Percentiles rank a stretch among this genome's conserved stretches.
phyloP scores from a whole-genome alignment of 1,284 basidiomycete species.

The Fomitopsis palustris region DNA sequence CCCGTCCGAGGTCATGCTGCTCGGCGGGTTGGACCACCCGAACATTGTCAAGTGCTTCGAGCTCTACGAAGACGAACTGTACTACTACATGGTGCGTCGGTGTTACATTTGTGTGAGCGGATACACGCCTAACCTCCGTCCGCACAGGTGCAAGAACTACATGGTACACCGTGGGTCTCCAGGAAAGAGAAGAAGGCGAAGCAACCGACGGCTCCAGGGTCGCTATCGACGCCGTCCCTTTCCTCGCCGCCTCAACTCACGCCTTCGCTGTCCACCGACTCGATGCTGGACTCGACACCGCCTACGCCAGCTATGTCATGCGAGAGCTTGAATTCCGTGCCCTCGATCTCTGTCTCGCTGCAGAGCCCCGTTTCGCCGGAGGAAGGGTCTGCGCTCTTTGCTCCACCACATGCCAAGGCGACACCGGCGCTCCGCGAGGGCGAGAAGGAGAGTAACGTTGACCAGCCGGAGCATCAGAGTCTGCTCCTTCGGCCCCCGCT shows the following conservation, averaged over 20 bases:
- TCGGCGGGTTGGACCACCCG: slow-evolving; percentile 73
- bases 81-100: slow-evolving; percentile 79
- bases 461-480: slow-evolving; percentile 1
- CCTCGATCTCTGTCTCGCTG: not conserved
- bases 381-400: not conserved
- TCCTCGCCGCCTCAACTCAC: slow-evolving; percentile 41
- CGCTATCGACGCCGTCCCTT: slow-evolving; percentile 25
- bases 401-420: not conserved
- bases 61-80: slow-evolving; percentile 78
- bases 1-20: slow-evolving; percentile 79
- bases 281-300: slow-evolving; percentile 25
- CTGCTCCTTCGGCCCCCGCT: slow-evolving; percentile 14
- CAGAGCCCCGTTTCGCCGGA: not conserved
- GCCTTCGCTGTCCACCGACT: slow-evolving; percentile 54
- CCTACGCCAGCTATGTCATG: slow-evolving; percentile 35
- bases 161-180: slow-evolving; percentile 80
- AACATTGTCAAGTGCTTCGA: slow-evolving; percentile 83
- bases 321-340: slow-evolving; percentile 30
- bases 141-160: slow-evolving; percentile 82
- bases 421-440: not conserved
- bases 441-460: not conserved
- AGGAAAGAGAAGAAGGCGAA: slow-evolving; percentile 27
- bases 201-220: slow-evolving; percentile 27
- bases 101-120: slow-evolving; percentile 5
- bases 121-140: slow-evolving; percentile 1